A percentile compares a stretch with the other conserved stretches of the same genome.
phyloP scores from a whole-genome alignment of 208 protist genomes.

The Acanthamoeba culbertsoni region DNA sequence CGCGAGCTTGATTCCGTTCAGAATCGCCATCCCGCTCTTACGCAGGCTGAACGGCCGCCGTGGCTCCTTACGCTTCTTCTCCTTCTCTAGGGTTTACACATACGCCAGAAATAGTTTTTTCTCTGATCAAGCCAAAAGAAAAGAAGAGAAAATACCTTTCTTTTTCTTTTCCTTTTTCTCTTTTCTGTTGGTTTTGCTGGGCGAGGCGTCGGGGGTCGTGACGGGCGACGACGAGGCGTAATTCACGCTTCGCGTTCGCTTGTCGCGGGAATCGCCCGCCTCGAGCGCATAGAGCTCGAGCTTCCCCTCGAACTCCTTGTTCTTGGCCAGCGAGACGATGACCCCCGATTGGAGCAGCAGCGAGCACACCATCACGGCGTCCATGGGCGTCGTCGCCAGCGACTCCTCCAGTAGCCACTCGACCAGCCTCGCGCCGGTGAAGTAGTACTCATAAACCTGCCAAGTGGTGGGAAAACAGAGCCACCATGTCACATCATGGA shows the following conservation, averaged over 20 bases:
- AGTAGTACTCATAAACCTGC: slow-evolving; percentile 24
- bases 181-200: neutral
- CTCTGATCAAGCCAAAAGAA: neutral
- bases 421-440: neutral
- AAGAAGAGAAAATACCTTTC: neutral
- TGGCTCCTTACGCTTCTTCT: neutral
- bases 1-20: slow-evolving; percentile 40
- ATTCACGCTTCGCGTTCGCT: neutral
- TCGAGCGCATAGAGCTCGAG: slow-evolving; percentile 18
- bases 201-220: neutral
- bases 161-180: slow-evolving; percentile 21
- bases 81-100: neutral
- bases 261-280: neutral
- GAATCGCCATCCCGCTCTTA: slow-evolving; percentile 8
- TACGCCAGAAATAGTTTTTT: neutral
- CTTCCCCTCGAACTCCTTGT: slow-evolving; percentile 42
- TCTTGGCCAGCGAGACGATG: neutral
- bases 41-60: neutral
- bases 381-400: slow-evolving; percentile 5
- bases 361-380: slow-evolving; percentile 12
- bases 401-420: slow-evolving; percentile 33
- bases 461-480: neutral
- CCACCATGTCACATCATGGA: neutral
- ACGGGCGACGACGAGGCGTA: slow-evolving; percentile 20
- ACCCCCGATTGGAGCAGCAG: neutral